A percentile compares a stretch with the other conserved stretches of the same genome.
These are phyloP conservation scores for Gillenia trifoliata DNA, from an alignment of 306 rosid species.

Conservation along the genomic window DNA sequence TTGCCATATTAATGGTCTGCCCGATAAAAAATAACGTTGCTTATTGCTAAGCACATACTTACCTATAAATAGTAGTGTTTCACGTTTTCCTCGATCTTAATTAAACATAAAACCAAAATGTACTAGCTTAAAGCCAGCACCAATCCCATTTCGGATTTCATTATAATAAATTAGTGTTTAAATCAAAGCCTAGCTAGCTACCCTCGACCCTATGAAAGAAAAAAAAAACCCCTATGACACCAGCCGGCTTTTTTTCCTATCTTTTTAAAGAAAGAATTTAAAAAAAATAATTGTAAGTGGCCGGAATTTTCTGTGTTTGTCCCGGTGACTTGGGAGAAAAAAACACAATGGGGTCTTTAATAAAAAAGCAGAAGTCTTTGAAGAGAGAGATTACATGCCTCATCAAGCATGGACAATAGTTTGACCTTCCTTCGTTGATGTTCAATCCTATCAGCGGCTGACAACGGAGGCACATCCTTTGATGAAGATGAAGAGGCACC, in stretches of 20 bases:
- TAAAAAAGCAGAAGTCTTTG: conserved; percentile 33
- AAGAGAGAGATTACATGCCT: conserved; percentile 62
- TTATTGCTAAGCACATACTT: background rate
- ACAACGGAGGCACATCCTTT: conserved; percentile 52
- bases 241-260: conserved; percentile 45
- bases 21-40: background rate
- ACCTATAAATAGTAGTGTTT: background rate
- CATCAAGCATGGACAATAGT: conserved; percentile 80
- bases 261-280: background rate
- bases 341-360: conserved; percentile 10
- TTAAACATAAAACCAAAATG: background rate
- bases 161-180: conserved; percentile 1
- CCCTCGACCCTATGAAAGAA: conserved; percentile 11
- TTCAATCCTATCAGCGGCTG: conserved; percentile 75
- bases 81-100: background rate
- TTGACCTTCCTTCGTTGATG: conserved; percentile 92
- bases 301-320: conserved; percentile 39
- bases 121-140: background rate
- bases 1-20: background rate
- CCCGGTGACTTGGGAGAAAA: conserved; percentile 18
- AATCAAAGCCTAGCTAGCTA: conserved; percentile 26
- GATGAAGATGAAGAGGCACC: conserved; percentile 49
- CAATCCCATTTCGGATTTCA: background rate
- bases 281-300: conserved; percentile 24
- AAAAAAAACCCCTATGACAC: conserved; percentile 23